These are phyloP conservation scores for Mycena sanguinolenta DNA, from an alignment of 768 basidiomycete genomes.

Conservation along the genomic window DNA sequence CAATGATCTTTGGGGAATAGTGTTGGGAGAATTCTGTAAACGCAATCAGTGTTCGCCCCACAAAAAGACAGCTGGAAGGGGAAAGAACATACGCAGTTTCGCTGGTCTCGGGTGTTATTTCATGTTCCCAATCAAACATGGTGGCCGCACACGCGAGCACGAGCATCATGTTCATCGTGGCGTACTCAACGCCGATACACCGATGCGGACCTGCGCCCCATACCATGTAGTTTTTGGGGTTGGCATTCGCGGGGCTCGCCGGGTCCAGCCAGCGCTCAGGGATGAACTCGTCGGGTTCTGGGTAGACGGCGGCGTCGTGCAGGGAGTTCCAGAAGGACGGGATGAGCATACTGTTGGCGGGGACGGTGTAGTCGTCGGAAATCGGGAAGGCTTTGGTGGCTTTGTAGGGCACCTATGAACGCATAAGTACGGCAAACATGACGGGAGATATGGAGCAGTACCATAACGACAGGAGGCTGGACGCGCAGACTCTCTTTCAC, in stretches of 20 bases:
- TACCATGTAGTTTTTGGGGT: slow-evolving; percentile 96
- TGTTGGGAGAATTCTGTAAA: slow-evolving; percentile 88
- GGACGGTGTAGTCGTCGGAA: slow-evolving; percentile 91
- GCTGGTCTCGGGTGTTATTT: slow-evolving; percentile 81
- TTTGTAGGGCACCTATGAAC: slow-evolving; percentile 88
- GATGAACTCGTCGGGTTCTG: slow-evolving; percentile 83
- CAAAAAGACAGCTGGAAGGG: slow-evolving; percentile 23
- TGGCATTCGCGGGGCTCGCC: slow-evolving; percentile 79
- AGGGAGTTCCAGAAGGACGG: slow-evolving; percentile 94
- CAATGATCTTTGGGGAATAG: slow-evolving; percentile 97
- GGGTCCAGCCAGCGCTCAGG: slow-evolving; percentile 97
- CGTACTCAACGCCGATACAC: slow-evolving; percentile 95
- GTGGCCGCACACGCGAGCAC: slow-evolving; percentile 87
- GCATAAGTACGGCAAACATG: slow-evolving; percentile 7
- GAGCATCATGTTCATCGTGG: slow-evolving; percentile 89
- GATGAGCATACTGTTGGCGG: slow-evolving; percentile 93
- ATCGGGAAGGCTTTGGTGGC: slow-evolving; percentile 93
- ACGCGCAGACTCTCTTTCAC: slow-evolving; percentile 94
- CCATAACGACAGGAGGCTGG: slow-evolving; percentile 97
- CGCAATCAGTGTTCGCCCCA: slow-evolving; percentile 5
- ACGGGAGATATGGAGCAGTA: slow-evolving; percentile 45
- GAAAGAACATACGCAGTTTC: slow-evolving; percentile 79
- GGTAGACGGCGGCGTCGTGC: slow-evolving; percentile 90
- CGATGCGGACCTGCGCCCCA: slow-evolving; percentile 95
- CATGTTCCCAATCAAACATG: slow-evolving; percentile 89